phyloP scores from a whole-genome alignment of 2,329 filamentous ascomycete genomes.

The Monilinia vaccinii-corymbosi region DNA sequence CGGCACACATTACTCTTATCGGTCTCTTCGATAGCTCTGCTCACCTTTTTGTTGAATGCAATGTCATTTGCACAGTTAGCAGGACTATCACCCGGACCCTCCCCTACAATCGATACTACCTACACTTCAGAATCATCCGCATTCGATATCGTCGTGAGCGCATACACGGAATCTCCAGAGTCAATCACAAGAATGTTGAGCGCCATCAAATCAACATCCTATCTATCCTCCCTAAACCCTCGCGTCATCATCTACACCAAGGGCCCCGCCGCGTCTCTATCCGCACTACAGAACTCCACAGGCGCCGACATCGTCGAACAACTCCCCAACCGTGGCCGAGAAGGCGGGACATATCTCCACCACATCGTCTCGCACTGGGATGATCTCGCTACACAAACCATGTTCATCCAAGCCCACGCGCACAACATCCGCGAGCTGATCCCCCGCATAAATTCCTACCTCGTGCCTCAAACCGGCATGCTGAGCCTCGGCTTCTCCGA shows the following conservation, averaged over 20 bases:
- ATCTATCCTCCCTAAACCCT: conserved; percentile 15
- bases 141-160: conserved; percentile 26
- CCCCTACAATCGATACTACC: conserved; percentile 13
- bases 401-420: conserved; percentile 39
- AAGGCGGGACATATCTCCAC: conserved; percentile 39
- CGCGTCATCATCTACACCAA: conserved; percentile 26
- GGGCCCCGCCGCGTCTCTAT: conserved; percentile 13
- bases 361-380: conserved; percentile 39
- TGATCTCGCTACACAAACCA: conserved; percentile 35
- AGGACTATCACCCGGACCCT: neutral
- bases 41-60: neutral
- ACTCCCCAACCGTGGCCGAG: conserved; percentile 35
- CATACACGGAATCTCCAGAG: conserved; percentile 21
- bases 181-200: conserved; percentile 17
- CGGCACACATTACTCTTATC: neutral
- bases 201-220: conserved; percentile 18
- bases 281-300: conserved; percentile 15
- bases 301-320: conserved; percentile 21
- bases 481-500: conserved; percentile 35
- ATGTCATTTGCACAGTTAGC: neutral
- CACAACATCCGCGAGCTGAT: conserved; percentile 35
- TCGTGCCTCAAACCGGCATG: conserved; percentile 36
- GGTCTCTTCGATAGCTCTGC: neutral
- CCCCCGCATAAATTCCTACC: conserved; percentile 34
- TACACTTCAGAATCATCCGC: conserved; percentile 12